Conservation (phyloP, 306 rosid genomes). For the Quercus glauca region DNA sequence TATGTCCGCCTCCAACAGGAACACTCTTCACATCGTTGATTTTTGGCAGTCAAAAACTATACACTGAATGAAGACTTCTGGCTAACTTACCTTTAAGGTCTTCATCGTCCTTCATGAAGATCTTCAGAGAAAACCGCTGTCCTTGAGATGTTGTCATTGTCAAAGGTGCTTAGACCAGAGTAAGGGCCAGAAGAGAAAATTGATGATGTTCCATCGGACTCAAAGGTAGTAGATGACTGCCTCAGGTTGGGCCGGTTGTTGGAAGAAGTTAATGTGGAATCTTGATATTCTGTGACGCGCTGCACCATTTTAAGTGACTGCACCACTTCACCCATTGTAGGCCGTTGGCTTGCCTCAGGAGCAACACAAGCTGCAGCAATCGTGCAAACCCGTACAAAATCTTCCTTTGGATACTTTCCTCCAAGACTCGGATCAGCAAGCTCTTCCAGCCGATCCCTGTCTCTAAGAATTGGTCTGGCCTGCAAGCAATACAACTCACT, state of each 20-base stretch:
- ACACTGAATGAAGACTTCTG: constrained; percentile 5
- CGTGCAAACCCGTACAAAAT: constrained; percentile 83
- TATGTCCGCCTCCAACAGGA: constrained; percentile 18
- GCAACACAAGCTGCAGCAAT: constrained; percentile 98
- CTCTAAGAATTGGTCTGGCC: constrained; percentile 96
- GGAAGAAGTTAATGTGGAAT: constrained; percentile 52
- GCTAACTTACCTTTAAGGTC: constrained; percentile 8
- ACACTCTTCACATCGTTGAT: constrained; percentile 15
- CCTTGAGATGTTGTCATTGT: constrained; percentile 71
- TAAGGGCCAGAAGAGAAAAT: constrained; percentile 94
- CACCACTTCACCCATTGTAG: constrained; percentile 99
- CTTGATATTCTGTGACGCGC: constrained; percentile 69
- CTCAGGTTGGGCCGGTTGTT: constrained; percentile 62
- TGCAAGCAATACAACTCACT: constrained; percentile 36
- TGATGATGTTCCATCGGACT: constrained; percentile 92
- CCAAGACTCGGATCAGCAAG: constrained; percentile 81
- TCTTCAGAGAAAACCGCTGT: constrained; percentile 93
- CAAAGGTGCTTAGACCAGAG: constrained; percentile 82
- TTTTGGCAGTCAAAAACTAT: constrained; percentile 14
- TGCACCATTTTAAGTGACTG: constrained; percentile 99
- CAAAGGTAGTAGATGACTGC: constrained; percentile 83
- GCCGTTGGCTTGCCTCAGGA: constrained; percentile 95
- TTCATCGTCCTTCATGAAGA: constrained; percentile 95
- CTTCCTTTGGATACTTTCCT: constrained; percentile 86
- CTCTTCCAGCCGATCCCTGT: constrained; percentile 84